These are phyloP conservation scores for Macaranga tanarius DNA, from an alignment of 441 rosid genomes.

Conservation along the genomic window DNA sequence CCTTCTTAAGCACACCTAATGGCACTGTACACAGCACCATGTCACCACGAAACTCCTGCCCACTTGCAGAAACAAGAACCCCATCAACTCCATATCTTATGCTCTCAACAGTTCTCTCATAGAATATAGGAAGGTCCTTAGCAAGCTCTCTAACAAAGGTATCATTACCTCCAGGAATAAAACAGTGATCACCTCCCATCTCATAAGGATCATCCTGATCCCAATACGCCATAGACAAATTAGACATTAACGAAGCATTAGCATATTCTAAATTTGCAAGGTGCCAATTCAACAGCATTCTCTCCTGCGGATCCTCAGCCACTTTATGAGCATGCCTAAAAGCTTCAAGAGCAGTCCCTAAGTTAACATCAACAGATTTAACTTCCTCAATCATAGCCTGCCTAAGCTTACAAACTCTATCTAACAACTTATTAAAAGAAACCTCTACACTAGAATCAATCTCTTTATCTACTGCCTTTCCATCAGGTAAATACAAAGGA, in stretches of 20 bases:
- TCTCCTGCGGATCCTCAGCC: conserved; percentile 70
- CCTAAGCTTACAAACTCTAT: conserved; percentile 90
- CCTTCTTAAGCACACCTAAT: conserved; percentile 77
- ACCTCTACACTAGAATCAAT: conserved; percentile 78
- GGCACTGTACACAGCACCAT: conserved; percentile 90
- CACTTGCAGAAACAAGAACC: conserved; percentile 59
- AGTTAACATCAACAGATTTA: conserved; percentile 71
- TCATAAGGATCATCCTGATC: conserved; percentile 97
- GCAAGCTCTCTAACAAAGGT: conserved; percentile 79
- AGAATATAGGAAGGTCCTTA: conserved; percentile 76
- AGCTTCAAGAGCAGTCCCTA: conserved; percentile 83
- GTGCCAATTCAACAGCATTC: conserved; percentile 92
- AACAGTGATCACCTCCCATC: conserved; percentile 98
- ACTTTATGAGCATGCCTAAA: conserved; percentile 73
- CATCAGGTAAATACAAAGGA: conserved; percentile 80
- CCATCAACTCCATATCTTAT: conserved; percentile 77
- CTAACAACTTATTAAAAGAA: conserved; percentile 76
- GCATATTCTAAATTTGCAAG: conserved; percentile 89
- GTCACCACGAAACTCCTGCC: conserved; percentile 70
- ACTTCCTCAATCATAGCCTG: conserved; percentile 87
- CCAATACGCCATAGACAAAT: conserved; percentile 90
- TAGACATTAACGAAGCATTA: conserved; percentile 81
- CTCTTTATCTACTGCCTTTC: conserved; percentile 66
- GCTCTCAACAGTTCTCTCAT: conserved; percentile 63
- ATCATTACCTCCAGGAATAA: conserved; percentile 89